Percentiles rank a stretch among this genome's conserved stretches.
These are phyloP conservation scores for Saturnispora silvae DNA, from an alignment of 805 yeast species.

Conservation along the genomic window DNA sequence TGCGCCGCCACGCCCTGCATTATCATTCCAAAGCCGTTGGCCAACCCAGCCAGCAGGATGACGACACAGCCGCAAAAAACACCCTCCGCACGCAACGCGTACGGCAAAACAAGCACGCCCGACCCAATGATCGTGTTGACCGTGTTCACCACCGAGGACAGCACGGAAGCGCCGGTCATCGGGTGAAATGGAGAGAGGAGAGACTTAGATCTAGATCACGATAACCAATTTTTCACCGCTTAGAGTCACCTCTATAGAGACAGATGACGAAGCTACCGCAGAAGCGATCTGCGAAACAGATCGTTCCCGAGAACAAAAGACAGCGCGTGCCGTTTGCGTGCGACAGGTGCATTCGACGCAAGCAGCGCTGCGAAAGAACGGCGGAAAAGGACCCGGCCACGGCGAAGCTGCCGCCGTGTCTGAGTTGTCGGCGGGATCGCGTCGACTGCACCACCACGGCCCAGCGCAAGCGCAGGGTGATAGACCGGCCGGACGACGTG, in stretches of 20 bases:
- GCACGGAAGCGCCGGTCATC: slow-evolving; percentile 34
- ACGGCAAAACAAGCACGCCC: slow-evolving; percentile 68
- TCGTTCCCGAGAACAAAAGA: slow-evolving; percentile 30
- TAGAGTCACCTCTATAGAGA: no score
- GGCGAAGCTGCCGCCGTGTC: slow-evolving; percentile 32
- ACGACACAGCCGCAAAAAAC: slow-evolving; percentile 45
- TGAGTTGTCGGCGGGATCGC: slow-evolving; percentile 28
- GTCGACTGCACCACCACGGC: slow-evolving; percentile 32
- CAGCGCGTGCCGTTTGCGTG: slow-evolving; percentile 35
- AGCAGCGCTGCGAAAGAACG: slow-evolving; percentile 32
- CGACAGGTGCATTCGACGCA: slow-evolving; percentile 35
- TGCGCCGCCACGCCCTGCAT: slow-evolving; percentile 50
- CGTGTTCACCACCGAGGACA: slow-evolving; percentile 55
- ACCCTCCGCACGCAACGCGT: slow-evolving; percentile 61
- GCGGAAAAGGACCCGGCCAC: slow-evolving; percentile 25
- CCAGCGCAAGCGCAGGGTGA: slow-evolving; percentile 32
- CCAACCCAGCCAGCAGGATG: slow-evolving; percentile 49
- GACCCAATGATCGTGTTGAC: slow-evolving; percentile 76
- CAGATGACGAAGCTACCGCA: slow-evolving; percentile 13
- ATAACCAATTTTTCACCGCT: background rate
- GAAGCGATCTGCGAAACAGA: slow-evolving; percentile 27
- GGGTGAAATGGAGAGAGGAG: background rate
- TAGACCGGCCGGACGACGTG: slow-evolving; percentile 33
- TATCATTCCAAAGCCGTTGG: slow-evolving; percentile 60
- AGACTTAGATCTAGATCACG: background rate